These are phyloP conservation scores for Talaromyces marneffei DNA, from an alignment of 2,329 filamentous ascomycete genomes.

Conservation along the genomic window DNA sequence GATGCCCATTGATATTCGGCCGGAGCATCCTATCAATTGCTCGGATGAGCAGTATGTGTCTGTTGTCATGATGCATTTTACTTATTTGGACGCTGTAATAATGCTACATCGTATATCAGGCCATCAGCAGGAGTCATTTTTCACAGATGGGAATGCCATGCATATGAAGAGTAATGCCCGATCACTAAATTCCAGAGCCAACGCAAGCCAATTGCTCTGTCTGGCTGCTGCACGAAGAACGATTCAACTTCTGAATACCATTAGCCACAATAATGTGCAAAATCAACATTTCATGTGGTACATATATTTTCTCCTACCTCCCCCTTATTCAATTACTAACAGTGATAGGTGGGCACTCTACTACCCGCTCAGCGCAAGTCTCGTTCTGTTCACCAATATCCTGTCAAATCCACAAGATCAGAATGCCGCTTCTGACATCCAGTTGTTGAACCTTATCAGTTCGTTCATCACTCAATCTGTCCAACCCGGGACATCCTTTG, in stretches of 20 bases:
- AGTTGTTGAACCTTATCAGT: not conserved
- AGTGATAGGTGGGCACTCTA: not conserved
- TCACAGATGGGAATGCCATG: not conserved
- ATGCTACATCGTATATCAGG: slow-evolving; percentile 5
- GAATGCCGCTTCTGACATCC: slow-evolving; percentile 1
- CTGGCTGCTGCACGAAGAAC: slow-evolving; percentile 6
- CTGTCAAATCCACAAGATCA: slow-evolving; percentile 10
- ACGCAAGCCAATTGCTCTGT: slow-evolving; percentile 7
- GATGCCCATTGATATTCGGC: slow-evolving; percentile 8
- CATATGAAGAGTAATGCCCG: not conserved
- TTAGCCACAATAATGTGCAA: slow-evolving; percentile 6
- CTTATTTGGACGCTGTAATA: slow-evolving; percentile 9
- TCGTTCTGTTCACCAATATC: slow-evolving; percentile 9
- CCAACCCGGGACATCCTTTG: slow-evolving; percentile 4
- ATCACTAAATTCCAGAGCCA: not conserved
- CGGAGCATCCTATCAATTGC: slow-evolving; percentile 8
- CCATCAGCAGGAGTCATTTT: not conserved
- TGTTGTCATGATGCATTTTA: slow-evolving; percentile 9
- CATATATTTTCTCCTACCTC: not conserved
- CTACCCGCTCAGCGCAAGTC: slow-evolving; percentile 6
- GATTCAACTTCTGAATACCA: slow-evolving; percentile 1
- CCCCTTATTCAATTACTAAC: not conserved
- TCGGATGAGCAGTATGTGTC: slow-evolving; percentile 7
- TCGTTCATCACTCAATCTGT: slow-evolving; percentile 2
- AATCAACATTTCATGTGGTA: slow-evolving; percentile 11